Base-by-base conservation (phyloP, 2,329 filamentous ascomycete species). In the Cladosporium austrohemisphaericum region DNA sequence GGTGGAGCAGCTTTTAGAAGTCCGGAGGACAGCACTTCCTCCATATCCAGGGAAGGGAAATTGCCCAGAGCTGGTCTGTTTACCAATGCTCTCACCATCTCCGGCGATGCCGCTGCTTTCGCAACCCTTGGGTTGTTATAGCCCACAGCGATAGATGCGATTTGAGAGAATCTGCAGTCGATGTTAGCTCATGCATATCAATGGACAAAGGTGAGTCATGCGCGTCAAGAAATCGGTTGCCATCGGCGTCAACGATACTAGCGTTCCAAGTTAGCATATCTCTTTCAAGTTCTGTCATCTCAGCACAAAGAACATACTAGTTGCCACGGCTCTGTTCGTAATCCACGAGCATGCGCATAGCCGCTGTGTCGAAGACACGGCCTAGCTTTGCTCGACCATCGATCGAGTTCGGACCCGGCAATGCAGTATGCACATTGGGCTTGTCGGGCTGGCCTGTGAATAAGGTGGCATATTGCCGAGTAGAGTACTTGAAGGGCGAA, bases 151-250 rank as follows among this genome's bases (percentile, higher is more conserved):
- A 95, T 94, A 32, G 88, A 94, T 55, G 89, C 88, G 64, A 95
- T 94, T 70, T 94, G 89, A 44, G 89, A 86, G 63, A 90, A 91
- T 31, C n/a, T n/a, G n/a, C n/a, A n/a, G n/a, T n/a, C n/a, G n/a
- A n/a, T n/a, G n/a, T n/a, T n/a, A n/a, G n/a, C n/a, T n/a, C n/a
- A n/a, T n/a, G n/a, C n/a, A n/a, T n/a, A n/a, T n/a, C n/a, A n/a
- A n/a, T n/a, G n/a, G n/a, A n/a, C n/a, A n/a, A n/a, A n/a, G n/a
- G n/a, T n/a, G n/a, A n/a, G n/a, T n/a, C 35, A 10, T 37, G 20
- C 35, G 35, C 35, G 20, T 37, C 35, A 5, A 37, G 35, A 13
- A 37, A 37, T 7, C 20, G 35, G 13, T 37, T 37, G 13, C 35
- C 35, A 18, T 37, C 35, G 14, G 35, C 35, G 20, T 37, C 35